These are phyloP conservation scores for Eutrema japonicum DNA, from an alignment of 345 rosid species.

Conservation along the genomic window DNA sequence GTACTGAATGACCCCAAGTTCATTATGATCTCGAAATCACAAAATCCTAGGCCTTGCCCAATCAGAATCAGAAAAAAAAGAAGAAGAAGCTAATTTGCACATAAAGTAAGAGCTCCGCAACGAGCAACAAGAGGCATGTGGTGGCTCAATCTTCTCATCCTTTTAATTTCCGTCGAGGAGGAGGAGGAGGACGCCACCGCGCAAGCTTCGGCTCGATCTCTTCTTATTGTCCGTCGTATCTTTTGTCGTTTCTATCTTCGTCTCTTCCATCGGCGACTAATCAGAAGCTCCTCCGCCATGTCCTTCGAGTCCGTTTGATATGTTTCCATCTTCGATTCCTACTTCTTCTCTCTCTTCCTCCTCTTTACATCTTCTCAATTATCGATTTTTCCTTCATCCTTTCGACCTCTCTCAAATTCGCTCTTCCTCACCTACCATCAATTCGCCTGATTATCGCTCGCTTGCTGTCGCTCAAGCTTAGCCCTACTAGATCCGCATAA, in stretches of 20 bases:
- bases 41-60: too few relatives aligned
- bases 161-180: slow-evolving; percentile 43
- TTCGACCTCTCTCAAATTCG: slow-evolving; percentile 49
- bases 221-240: slow-evolving; percentile 43
- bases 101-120: slow-evolving; percentile 39
- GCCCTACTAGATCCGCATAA: slow-evolving; percentile 34
- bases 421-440: slow-evolving; percentile 65
- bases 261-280: slow-evolving; percentile 44
- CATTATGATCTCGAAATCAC: background rate
- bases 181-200: slow-evolving; percentile 8
- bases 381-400: slow-evolving; percentile 40
- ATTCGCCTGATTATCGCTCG: slow-evolving; percentile 65
- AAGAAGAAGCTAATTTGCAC: too few relatives aligned
- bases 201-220: slow-evolving; percentile 30
- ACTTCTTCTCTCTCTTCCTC: slow-evolving; percentile 54
- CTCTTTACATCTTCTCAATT: slow-evolving; percentile 41
- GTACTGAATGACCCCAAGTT: background rate
- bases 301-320: slow-evolving; percentile 61
- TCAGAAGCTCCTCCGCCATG: slow-evolving; percentile 50
- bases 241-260: slow-evolving; percentile 38
- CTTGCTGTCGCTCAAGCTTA: slow-evolving; percentile 57
- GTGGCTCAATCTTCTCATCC: slow-evolving; percentile 48
- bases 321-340: slow-evolving; percentile 56
- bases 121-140: slow-evolving; percentile 45
- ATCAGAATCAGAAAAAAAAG: too few relatives aligned